phyloP scores from a whole-genome alignment of 495 filamentous ascomycete genomes.

The Trichoderma reesei region DNA sequence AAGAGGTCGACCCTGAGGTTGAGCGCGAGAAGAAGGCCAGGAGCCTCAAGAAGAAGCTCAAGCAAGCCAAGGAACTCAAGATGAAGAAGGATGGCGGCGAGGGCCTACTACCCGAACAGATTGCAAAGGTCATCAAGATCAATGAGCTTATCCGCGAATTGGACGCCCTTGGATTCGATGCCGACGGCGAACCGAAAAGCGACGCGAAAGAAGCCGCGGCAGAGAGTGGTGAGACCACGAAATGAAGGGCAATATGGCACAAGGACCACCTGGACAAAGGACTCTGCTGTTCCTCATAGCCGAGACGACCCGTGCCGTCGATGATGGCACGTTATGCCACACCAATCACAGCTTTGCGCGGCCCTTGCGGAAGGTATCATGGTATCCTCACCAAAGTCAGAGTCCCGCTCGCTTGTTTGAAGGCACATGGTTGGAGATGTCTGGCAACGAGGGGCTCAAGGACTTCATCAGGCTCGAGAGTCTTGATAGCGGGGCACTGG shows the following conservation, averaged over 20 bases:
- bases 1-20: conserved; percentile 51
- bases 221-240: not conserved
- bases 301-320: not conserved
- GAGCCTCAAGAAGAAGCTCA: conserved; percentile 90
- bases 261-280: not conserved
- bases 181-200: conserved; percentile 39
- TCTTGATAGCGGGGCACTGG: not conserved
- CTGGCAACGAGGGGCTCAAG: not conserved
- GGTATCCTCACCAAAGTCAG: not conserved
- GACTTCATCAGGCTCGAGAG: not conserved
- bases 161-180: conserved; percentile 75
- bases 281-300: not conserved
- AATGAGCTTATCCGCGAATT: conserved; percentile 86
- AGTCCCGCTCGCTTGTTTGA: not conserved
- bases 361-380: not conserved
- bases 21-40: conserved; percentile 89
- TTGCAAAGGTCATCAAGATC: conserved; percentile 96
- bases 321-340: not conserved
- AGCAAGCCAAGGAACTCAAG: conserved; percentile 82
- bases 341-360: not conserved
- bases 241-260: not conserved
- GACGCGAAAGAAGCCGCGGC: not conserved
- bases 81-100: conserved; percentile 85
- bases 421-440: not conserved
- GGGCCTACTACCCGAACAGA: conserved; percentile 79